Percentiles rank a stretch among this genome's conserved stretches.
These are phyloP conservation scores for Bipolaris cookei DNA, from an alignment of 2,329 filamentous ascomycete species.

Conservation along the genomic window DNA sequence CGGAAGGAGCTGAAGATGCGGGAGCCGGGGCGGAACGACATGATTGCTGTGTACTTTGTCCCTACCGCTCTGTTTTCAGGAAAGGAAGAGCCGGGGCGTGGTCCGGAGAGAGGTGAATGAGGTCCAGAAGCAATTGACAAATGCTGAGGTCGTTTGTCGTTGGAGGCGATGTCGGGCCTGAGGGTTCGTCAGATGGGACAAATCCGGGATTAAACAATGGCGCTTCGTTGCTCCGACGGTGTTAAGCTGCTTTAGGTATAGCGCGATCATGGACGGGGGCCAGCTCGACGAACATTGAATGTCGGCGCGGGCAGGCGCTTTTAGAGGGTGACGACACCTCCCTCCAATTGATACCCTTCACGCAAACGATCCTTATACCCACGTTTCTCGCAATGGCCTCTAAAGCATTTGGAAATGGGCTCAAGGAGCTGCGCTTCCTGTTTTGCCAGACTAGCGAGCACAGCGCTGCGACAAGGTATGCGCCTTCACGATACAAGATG, in stretches of 20 bases:
- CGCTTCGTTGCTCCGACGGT: constrained; percentile 32
- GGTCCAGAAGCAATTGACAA: constrained; percentile 4
- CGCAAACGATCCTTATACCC: neutral
- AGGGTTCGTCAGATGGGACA: constrained; percentile 17
- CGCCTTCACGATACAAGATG: constrained; percentile 3
- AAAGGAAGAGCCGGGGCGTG: constrained; percentile 44
- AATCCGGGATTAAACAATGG: constrained; percentile 31
- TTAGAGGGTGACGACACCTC: constrained; percentile 13
- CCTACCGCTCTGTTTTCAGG: constrained; percentile 19
- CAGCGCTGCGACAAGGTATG: constrained; percentile 85
- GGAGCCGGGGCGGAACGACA: constrained; percentile 64
- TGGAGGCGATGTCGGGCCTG: constrained; percentile 25
- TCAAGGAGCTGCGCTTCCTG: constrained; percentile 96
- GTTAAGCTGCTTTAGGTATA: constrained; percentile 17
- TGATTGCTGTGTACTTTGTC: constrained; percentile 40
- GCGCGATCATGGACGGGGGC: constrained; percentile 3
- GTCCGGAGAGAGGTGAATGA: constrained; percentile 10
- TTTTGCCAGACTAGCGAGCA: constrained; percentile 95
- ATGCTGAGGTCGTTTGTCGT: constrained; percentile 5
- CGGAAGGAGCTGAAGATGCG: constrained; percentile 63
- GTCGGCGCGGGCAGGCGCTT: constrained; percentile 3
- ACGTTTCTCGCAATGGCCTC: constrained; percentile 69
- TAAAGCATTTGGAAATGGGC: constrained; percentile 84
- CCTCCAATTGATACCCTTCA: constrained; percentile 24
- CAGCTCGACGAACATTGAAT: constrained; percentile 32